These are phyloP conservation scores for Colletotrichum acutatum DNA, from an alignment of 2,329 filamentous ascomycete species.

Conservation along the genomic window DNA sequence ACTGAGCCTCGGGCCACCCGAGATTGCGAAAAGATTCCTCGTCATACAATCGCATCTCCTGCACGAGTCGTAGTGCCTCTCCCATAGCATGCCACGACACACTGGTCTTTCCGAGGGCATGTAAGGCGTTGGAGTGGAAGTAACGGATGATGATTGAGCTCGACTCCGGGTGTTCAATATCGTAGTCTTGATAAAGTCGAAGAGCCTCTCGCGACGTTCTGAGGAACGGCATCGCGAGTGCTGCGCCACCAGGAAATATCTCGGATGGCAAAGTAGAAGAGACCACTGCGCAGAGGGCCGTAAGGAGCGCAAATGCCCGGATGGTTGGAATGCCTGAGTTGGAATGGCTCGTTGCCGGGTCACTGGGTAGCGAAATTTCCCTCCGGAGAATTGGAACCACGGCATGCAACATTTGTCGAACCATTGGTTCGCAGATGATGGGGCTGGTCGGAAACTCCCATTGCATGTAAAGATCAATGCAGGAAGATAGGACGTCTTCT, in stretches of 20 bases:
- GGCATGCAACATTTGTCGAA: neutral
- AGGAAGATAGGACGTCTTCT: constrained; percentile 1
- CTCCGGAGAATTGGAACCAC: constrained; percentile 12
- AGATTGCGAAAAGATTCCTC: constrained; percentile 50
- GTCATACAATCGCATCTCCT: constrained; percentile 55
- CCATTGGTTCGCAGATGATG: constrained; percentile 11
- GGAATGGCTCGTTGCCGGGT: neutral
- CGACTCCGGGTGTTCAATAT: constrained; percentile 54
- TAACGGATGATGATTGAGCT: constrained; percentile 56
- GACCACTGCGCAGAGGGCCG: constrained; percentile 56
- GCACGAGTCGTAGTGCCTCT: constrained; percentile 53
- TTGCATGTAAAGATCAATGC: constrained; percentile 27
- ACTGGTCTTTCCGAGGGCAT: constrained; percentile 53
- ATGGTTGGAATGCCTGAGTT: neutral
- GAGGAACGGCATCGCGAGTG: constrained; percentile 50
- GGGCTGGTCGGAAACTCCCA: constrained; percentile 19
- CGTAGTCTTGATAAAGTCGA: constrained; percentile 51
- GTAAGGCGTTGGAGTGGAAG: constrained; percentile 57
- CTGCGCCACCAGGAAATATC: constrained; percentile 51
- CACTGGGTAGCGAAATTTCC: neutral
- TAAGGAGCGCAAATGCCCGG: constrained; percentile 51
- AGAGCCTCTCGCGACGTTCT: constrained; percentile 51
- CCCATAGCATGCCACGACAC: constrained; percentile 59
- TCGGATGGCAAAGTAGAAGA: constrained; percentile 53
- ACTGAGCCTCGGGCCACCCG: constrained; percentile 48